These are phyloP conservation scores for Penicillium occitanis DNA, from an alignment of 2,329 filamentous ascomycete species.

Conservation along the genomic window DNA sequence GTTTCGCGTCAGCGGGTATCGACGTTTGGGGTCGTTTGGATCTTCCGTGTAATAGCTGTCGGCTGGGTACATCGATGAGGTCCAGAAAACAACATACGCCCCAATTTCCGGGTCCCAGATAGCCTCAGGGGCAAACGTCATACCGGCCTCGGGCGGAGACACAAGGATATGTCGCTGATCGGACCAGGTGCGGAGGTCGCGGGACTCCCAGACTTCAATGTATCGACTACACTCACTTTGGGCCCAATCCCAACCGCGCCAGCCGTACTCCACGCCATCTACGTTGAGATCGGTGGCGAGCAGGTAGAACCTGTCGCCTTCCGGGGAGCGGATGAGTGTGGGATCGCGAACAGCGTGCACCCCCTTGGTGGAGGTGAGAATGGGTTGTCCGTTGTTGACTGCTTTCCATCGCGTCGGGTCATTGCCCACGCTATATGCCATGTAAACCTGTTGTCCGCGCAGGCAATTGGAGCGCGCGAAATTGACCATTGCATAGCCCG, in stretches of 20 bases:
- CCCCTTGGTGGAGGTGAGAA: neutral
- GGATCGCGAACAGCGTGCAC: neutral
- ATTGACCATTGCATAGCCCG: neutral
- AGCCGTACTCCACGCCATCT: neutral
- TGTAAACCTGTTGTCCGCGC: slow-evolving; percentile 2
- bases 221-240: slow-evolving; percentile 3
- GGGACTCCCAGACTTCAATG: slow-evolving; percentile 7
- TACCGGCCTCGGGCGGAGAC: neutral
- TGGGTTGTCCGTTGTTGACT: neutral
- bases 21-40: neutral
- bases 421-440: neutral
- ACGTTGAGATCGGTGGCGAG: slow-evolving; percentile 6
- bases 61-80: neutral
- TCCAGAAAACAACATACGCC: slow-evolving; percentile 1
- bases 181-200: slow-evolving; percentile 5
- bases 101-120: slow-evolving; percentile 5
- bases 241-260: slow-evolving; percentile 7
- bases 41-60: slow-evolving; percentile 2
- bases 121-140: slow-evolving; percentile 1
- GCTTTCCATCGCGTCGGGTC: slow-evolving; percentile 2
- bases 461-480: slow-evolving; percentile 3
- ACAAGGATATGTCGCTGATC: neutral
- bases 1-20: neutral
- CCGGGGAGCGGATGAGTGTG: neutral
- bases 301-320: neutral